A percentile compares a stretch with the other conserved stretches of the same genome.
These are phyloP conservation scores for Hemerocallis citrina DNA, from an alignment of 106 monocot species.

Conservation along the genomic window DNA sequence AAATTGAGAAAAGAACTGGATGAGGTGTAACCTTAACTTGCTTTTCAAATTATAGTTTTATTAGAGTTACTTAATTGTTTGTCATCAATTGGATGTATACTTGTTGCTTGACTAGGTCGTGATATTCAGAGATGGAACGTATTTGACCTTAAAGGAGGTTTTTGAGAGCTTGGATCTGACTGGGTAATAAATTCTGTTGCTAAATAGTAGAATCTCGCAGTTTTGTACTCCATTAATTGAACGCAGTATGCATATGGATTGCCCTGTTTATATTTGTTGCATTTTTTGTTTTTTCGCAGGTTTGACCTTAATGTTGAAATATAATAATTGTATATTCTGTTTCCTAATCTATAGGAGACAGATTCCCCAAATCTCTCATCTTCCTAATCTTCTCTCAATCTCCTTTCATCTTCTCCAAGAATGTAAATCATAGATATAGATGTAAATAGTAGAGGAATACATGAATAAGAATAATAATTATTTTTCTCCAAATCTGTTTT, in stretches of 20 bases:
- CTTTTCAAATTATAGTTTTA: no score
- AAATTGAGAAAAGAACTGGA: constrained; percentile 95
- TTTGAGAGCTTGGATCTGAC: constrained; percentile 99
- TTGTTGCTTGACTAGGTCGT: constrained; percentile 57
- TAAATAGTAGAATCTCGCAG: not conserved
- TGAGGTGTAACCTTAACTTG: constrained; percentile 46
- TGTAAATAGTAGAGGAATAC: no score
- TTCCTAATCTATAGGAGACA: no score
- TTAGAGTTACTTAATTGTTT: not conserved
- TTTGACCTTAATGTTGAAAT: constrained; percentile 98
- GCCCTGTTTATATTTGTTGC: not conserved
- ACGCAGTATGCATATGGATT: not conserved
- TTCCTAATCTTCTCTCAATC: no score
- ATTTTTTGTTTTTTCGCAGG: constrained; percentile 28
- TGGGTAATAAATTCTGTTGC: constrained; percentile 41
- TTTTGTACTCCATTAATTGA: not conserved
- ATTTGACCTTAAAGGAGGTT: constrained; percentile 93
- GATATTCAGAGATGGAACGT: constrained; percentile 97
- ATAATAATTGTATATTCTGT: no score
- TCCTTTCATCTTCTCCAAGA: no score
- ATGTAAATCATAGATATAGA: no score
- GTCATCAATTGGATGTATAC: no score
- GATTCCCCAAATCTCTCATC: no score
- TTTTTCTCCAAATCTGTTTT: no score
- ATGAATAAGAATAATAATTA: no score